Percentiles rank a stretch among this genome's conserved stretches.
Evolutionary conservation across 345 rosid species (phyloP).

Genomic region (Populus ilicifolia): DNA sequence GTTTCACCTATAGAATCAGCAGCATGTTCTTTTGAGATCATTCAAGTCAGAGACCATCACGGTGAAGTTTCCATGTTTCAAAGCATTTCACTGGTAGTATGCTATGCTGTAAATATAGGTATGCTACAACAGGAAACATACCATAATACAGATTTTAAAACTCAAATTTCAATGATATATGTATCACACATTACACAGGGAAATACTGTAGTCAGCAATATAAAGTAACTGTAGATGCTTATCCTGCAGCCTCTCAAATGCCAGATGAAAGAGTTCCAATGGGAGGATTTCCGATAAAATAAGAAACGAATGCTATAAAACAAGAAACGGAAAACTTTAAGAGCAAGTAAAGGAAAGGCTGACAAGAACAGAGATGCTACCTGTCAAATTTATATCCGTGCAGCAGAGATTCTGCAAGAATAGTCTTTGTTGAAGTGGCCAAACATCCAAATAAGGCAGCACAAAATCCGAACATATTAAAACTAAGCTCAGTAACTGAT

Average conservation of each 20-base stretch:
- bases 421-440: slow-evolving; percentile 99
- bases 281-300: not conserved
- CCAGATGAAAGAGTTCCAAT: not conserved
- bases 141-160: too few species aligned
- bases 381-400: slow-evolving; percentile 99
- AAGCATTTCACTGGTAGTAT: too few species aligned
- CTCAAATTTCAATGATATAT: too few species aligned
- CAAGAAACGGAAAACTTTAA: not conserved
- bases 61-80: too few species aligned
- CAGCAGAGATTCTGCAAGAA: slow-evolving; percentile 91
- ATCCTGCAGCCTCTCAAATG: not conserved
- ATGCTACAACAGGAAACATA: too few species aligned
- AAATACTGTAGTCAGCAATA: too few species aligned
- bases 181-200: too few species aligned
- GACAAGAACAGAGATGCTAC: slow-evolving; percentile 28
- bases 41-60: too few species aligned
- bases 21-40: too few species aligned
- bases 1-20: too few species aligned
- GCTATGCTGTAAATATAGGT: too few species aligned
- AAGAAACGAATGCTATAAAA: not conserved
- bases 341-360: not conserved
- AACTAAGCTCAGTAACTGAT: slow-evolving; percentile 90
- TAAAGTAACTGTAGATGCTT: too few species aligned
- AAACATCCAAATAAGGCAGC: slow-evolving; percentile 97
- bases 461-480: slow-evolving; percentile 91